Evolutionary conservation across 192 early-diverging fungal species (phyloP).

Genomic region (Pilobolus umbonatus): DNA sequence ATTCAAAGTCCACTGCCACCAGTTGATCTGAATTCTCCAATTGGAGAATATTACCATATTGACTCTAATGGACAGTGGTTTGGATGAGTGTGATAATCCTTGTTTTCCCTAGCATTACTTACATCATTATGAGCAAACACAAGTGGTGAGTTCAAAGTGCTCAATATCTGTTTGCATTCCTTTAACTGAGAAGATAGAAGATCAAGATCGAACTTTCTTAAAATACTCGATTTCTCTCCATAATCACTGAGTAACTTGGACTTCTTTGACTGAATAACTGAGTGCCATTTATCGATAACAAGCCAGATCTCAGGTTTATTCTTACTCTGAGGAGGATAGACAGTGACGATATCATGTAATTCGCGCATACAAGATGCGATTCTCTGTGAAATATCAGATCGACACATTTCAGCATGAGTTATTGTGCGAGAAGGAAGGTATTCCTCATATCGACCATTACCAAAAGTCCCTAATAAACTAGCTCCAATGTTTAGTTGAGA

Average conservation of each 20-base stretch:
- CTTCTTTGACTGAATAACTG: slow-evolving; percentile 20
- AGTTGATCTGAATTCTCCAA: slow-evolving; percentile 53
- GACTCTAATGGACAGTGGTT: slow-evolving; percentile 39
- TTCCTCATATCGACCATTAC: slow-evolving; percentile 81
- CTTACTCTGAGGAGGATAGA: slow-evolving; percentile 47
- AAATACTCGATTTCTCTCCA: slow-evolving; percentile 1
- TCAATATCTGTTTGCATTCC: slow-evolving; percentile 36
- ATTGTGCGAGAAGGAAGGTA: slow-evolving; percentile 73
- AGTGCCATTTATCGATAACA: slow-evolving; percentile 61
- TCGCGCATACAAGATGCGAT: slow-evolving; percentile 69
- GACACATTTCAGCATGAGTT: slow-evolving; percentile 60
- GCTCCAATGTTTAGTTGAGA: slow-evolving; percentile 70
- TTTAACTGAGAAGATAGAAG: slow-evolving; percentile 49
- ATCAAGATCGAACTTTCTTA: slow-evolving; percentile 34
- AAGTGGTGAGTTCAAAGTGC: slow-evolving; percentile 45
- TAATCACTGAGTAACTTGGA: slow-evolving; percentile 12
- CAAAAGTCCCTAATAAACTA: slow-evolving; percentile 66
- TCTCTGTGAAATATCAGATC: slow-evolving; percentile 54
- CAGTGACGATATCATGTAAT: slow-evolving; percentile 63
- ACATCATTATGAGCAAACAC: slow-evolving; percentile 88
- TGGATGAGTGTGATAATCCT: neutral
- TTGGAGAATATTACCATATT: slow-evolving; percentile 84
- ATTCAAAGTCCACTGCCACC: slow-evolving; percentile 76
- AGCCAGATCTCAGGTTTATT: slow-evolving; percentile 55
- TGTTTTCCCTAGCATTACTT: slow-evolving; percentile 21